Evolutionary conservation across 2,329 filamentous ascomycete genomes (phyloP).

Genomic region (Hirsutella rhossiliensis): DNA sequence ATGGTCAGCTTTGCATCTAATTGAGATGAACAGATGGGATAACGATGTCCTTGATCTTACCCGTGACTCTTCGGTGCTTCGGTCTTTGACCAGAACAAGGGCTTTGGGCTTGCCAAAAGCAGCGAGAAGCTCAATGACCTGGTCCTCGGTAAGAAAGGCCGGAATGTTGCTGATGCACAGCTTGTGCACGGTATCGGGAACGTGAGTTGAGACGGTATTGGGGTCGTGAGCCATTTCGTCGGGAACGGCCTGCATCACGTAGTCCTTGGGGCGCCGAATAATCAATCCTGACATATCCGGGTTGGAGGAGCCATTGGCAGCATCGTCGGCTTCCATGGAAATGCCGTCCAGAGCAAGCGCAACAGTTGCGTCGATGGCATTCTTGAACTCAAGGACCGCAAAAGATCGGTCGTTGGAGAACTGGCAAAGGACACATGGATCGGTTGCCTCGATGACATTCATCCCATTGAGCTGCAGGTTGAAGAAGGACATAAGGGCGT

Average conservation of each 20-base stretch:
- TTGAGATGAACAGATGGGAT: neutral
- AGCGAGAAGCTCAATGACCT: slow-evolving; percentile 79
- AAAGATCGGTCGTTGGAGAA: slow-evolving; percentile 69
- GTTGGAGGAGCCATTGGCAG: slow-evolving; percentile 36
- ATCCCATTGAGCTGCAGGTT: slow-evolving; percentile 95
- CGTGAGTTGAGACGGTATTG: slow-evolving; percentile 65
- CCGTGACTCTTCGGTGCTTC: slow-evolving; percentile 70
- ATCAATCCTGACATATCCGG: slow-evolving; percentile 50
- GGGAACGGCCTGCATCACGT: slow-evolving; percentile 75
- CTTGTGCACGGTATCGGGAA: slow-evolving; percentile 90
- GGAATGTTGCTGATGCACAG: slow-evolving; percentile 88
- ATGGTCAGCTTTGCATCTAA: neutral
- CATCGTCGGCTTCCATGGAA: slow-evolving; percentile 65
- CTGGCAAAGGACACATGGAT: slow-evolving; percentile 77
- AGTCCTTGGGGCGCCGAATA: slow-evolving; percentile 87
- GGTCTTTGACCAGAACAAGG: slow-evolving; percentile 83
- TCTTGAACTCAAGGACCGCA: slow-evolving; percentile 84
- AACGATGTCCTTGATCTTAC: slow-evolving; percentile 35
- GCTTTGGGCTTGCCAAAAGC: slow-evolving; percentile 90
- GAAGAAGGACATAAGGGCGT: slow-evolving; percentile 72
- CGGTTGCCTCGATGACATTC: slow-evolving; percentile 73
- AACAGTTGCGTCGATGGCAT: slow-evolving; percentile 76
- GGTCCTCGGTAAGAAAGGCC: slow-evolving; percentile 75
- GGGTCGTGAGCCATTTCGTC: slow-evolving; percentile 65
- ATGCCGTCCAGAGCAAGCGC: slow-evolving; percentile 85